Percentiles rank a stretch among this genome's conserved stretches.
phyloP scores from a whole-genome alignment of 805 yeast genomes.

The Scheffersomyces amazonensis region DNA sequence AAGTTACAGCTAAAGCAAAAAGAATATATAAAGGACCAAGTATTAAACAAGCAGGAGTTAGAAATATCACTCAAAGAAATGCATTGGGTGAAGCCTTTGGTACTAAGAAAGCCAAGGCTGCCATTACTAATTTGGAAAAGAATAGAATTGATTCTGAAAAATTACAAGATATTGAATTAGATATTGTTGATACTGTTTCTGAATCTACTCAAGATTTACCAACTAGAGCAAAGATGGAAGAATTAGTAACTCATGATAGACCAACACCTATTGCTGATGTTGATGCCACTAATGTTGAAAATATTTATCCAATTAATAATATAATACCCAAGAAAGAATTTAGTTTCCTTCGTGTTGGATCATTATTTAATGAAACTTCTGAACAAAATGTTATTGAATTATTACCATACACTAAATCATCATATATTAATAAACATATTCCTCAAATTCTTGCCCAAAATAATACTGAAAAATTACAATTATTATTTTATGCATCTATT shows the following conservation, averaged over 20 bases:
- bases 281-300: slow-evolving; percentile 80
- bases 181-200: slow-evolving; percentile 78
- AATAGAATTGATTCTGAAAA: slow-evolving; percentile 85
- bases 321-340: slow-evolving; percentile 71
- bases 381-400: slow-evolving; percentile 49
- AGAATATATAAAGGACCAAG: slow-evolving; percentile 60
- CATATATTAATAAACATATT: slow-evolving; percentile 50
- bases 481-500: slow-evolving; percentile 77
- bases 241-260: slow-evolving; percentile 60
- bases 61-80: slow-evolving; percentile 62
- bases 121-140: slow-evolving; percentile 74
- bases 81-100: slow-evolving; percentile 95
- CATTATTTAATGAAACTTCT: slow-evolving; percentile 53
- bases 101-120: slow-evolving; percentile 93
- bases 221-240: slow-evolving; percentile 58
- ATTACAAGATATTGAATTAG: slow-evolving; percentile 69
- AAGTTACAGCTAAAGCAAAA: slow-evolving; percentile 60
- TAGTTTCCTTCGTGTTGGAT: slow-evolving; percentile 58
- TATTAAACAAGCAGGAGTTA: slow-evolving; percentile 53
- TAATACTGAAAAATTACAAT: slow-evolving; percentile 57
- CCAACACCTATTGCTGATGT: slow-evolving; percentile 78
- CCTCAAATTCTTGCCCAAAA: slow-evolving; percentile 34
- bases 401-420: slow-evolving; percentile 63
- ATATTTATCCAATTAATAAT: slow-evolving; percentile 70
- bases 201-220: slow-evolving; percentile 73